These are phyloP conservation scores for Acrasis kona DNA, from an alignment of 78 protist genomes.

Conservation along the genomic window DNA sequence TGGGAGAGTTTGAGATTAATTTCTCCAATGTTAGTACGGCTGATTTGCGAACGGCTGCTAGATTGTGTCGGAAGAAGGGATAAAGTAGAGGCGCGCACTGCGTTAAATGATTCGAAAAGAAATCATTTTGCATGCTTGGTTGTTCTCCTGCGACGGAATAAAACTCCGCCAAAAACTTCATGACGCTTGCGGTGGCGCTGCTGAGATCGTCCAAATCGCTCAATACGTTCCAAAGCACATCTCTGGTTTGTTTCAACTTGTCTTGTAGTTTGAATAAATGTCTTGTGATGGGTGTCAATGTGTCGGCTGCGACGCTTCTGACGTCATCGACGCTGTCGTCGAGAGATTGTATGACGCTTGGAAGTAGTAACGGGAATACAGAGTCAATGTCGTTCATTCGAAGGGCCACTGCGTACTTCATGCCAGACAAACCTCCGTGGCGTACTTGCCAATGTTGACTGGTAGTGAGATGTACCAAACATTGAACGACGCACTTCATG, in stretches of 20 bases:
- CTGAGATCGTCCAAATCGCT: conserved; percentile 40
- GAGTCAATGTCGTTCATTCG: conserved; percentile 8
- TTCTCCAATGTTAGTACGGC: not conserved
- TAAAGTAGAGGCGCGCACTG: conserved; percentile 18
- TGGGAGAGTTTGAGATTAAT: not conserved
- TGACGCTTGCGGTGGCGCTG: conserved; percentile 20
- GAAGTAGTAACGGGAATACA: not conserved
- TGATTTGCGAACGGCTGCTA: conserved; percentile 8
- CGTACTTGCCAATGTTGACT: conserved; percentile 34
- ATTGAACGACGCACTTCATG: not conserved
- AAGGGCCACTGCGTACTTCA: conserved; percentile 43
- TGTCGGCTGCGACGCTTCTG: conserved; percentile 44
- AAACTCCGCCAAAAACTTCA: conserved; percentile 16
- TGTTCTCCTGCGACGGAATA: not conserved
- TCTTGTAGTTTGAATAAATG: not conserved
- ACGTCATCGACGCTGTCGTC: conserved; percentile 51
- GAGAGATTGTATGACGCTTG: conserved; percentile 3
- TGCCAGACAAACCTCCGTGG: conserved; percentile 44
- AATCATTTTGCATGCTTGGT: not conserved
- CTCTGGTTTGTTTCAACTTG: not conserved
- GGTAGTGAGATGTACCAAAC: not conserved
- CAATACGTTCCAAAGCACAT: conserved; percentile 28
- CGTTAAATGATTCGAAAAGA: not conserved
- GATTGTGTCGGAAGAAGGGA: conserved; percentile 27
- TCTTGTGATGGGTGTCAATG: conserved; percentile 6